These are phyloP conservation scores for Nakazawaea wickerhamii DNA, from an alignment of 805 yeast species.

Conservation along the genomic window DNA sequence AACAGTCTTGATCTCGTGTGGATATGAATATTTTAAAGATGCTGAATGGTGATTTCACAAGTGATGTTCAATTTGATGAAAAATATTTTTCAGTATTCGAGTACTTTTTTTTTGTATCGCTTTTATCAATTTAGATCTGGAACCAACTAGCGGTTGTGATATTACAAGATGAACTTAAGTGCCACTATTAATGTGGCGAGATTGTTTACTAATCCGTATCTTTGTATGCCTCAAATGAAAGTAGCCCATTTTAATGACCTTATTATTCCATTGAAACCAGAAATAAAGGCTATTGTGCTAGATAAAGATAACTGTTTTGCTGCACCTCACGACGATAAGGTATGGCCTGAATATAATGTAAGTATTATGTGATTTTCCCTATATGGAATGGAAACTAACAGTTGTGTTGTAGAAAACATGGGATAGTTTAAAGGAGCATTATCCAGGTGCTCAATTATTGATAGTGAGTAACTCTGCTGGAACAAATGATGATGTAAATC, in stretches of 20 bases:
- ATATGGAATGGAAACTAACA: too few relatives aligned
- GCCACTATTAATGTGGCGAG: constrained; percentile 68
- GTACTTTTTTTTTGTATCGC: background rate
- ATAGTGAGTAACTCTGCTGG: constrained; percentile 95
- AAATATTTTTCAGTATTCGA: too few relatives aligned
- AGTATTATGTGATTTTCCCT: too few relatives aligned
- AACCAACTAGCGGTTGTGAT: background rate
- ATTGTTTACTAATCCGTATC: constrained; percentile 55
- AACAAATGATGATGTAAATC: constrained; percentile 62
- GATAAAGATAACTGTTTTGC: constrained; percentile 98
- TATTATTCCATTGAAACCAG: constrained; percentile 15
- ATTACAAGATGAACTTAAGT: constrained; percentile 51
- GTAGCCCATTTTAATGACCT: constrained; percentile 39
- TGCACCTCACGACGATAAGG: constrained; percentile 67
- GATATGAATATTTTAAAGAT: too few relatives aligned
- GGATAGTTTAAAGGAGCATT: constrained; percentile 45
- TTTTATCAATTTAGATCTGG: background rate
- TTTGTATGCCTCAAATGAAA: constrained; percentile 66
- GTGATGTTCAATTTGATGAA: too few relatives aligned
- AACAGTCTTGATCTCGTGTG: too few relatives aligned
- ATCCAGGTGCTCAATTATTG: constrained; percentile 59
- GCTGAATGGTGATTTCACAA: too few relatives aligned
- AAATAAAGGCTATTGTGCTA: constrained; percentile 71
- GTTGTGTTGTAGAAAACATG: constrained; percentile 38
- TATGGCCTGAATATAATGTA: constrained; percentile 66